Evolutionary conservation across 2,329 filamentous ascomycete species (phyloP), one percentile per base, ranked within the genome.

Genomic region (Exophiala calicioides): DNA sequence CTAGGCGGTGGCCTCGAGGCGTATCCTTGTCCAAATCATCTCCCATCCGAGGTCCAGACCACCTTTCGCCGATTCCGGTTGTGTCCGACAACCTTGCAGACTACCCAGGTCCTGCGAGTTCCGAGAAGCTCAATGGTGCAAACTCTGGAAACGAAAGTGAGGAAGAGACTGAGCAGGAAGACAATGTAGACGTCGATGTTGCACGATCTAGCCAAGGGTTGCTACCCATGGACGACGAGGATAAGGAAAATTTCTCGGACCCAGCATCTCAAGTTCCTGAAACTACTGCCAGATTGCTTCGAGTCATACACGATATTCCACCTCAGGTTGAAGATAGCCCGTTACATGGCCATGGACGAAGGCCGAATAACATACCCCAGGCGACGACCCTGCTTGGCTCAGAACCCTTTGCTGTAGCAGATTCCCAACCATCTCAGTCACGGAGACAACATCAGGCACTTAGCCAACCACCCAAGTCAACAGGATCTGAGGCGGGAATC

Each of bases 131-230:
- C 9, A 21, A 32, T 44, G 35, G 9, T 20, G 30, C 16, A 12
- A 18, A 18, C n/a, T 27, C 23, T 8, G 29, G 24, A 10, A 44
- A 65, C 29, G 62, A 64, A 13, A 68, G 66, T 44, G 69, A 74
- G 56, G 70, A 69, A 45, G 72, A 75, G 55, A 75, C 72, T 0
- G 72, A 74, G 45, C 67, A 71, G 44, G 71, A 74, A 48, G 71
- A 73, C 31, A 63, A 69, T 27, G n/a, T 43, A 7, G 54, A 49
- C 12, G 53, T 59, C 19, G 58, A 61, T 30, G 53, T 62, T 1
- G 57, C 55, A 8, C 59, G 41, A 29, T 55, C 57, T 33, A 63
- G 62, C 31, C 65, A 65, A 36, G 58, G 62, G 4, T 38, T 50
- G 16, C 55, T 61, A 32, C 56, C 60, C 10, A 60, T 66, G 8